phyloP scores from a whole-genome alignment of 805 yeast species.

The Nakazawaea populi region DNA sequence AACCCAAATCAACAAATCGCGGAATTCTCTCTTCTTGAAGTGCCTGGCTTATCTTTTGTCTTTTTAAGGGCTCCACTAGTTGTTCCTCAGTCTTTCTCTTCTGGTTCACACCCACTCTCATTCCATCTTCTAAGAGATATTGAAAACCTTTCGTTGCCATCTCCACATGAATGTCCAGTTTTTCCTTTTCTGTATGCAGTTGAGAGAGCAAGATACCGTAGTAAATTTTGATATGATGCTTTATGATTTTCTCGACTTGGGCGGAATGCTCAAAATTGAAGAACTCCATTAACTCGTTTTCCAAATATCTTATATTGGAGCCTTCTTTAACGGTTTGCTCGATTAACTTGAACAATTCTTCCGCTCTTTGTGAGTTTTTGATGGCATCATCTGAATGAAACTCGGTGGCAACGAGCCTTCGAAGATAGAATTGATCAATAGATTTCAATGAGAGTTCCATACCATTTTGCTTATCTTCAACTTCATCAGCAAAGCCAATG shows the following conservation, averaged over 20 bases:
- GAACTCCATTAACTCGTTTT: constrained; percentile 45
- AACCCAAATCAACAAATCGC: constrained; percentile 53
- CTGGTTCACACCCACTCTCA: constrained; percentile 13
- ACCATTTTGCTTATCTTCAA: constrained; percentile 16
- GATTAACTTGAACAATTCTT: constrained; percentile 34
- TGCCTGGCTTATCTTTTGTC: neutral
- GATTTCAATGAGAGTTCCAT: constrained; percentile 18
- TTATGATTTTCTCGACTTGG: constrained; percentile 41
- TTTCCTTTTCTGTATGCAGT: constrained; percentile 24
- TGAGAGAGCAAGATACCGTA: constrained; percentile 22
- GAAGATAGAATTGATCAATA: constrained; percentile 43
- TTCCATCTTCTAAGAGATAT: constrained; percentile 36
- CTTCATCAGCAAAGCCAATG: constrained; percentile 19
- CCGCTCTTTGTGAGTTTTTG: constrained; percentile 28
- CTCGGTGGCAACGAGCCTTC: constrained; percentile 36
- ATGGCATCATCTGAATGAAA: constrained; percentile 31
- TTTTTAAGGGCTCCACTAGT: constrained; percentile 10
- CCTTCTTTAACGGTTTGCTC: constrained; percentile 21
- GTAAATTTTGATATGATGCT: constrained; percentile 30
- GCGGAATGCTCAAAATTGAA: constrained; percentile 47
- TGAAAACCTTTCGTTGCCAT: constrained; percentile 39
- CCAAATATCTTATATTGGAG: constrained; percentile 37
- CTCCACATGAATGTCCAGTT: constrained; percentile 29
- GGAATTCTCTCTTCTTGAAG: constrained; percentile 31
- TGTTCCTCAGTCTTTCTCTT: constrained; percentile 13